These are phyloP conservation scores for Candida silvicultrix DNA, from an alignment of 805 yeast genomes.

Conservation along the genomic window DNA sequence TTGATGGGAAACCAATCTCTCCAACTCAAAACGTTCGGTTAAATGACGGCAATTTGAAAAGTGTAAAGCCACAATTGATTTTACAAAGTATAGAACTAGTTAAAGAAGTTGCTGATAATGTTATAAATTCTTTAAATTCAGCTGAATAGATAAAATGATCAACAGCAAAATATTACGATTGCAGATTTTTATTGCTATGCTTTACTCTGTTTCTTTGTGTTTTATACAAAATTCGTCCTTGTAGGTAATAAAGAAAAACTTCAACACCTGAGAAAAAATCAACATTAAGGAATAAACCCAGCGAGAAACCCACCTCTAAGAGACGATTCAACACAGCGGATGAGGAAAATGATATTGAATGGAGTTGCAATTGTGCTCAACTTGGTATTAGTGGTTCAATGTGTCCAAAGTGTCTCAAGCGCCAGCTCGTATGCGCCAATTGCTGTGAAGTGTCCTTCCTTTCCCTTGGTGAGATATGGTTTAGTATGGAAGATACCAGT, in stretches of 20 bases:
- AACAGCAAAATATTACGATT: no score
- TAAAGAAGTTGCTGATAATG: constrained; percentile 52
- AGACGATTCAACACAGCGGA: neutral
- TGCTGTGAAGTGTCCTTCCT: constrained; percentile 24
- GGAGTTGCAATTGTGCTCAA: no score
- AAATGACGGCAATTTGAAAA: constrained; percentile 45
- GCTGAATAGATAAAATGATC: neutral
- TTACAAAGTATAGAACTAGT: constrained; percentile 52
- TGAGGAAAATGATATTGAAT: neutral
- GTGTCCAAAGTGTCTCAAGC: neutral
- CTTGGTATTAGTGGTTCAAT: neutral
- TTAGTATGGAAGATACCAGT: constrained; percentile 9
- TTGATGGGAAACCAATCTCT: constrained; percentile 56
- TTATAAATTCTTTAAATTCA: constrained; percentile 29
- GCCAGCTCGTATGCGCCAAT: constrained; percentile 17
- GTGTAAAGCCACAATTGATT: constrained; percentile 43
- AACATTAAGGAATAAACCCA: no score
- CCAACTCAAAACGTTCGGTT: constrained; percentile 70
- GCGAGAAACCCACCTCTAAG: no score
- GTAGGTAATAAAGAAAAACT: neutral
- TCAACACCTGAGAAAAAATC: no score
- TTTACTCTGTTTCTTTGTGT: no score
- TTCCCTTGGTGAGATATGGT: constrained; percentile 15
- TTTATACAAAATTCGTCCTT: no score
- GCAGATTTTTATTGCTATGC: no score